These are phyloP conservation scores for Exserohilum turcica DNA, from an alignment of 2,329 filamentous ascomycete species.

Conservation along the genomic window DNA sequence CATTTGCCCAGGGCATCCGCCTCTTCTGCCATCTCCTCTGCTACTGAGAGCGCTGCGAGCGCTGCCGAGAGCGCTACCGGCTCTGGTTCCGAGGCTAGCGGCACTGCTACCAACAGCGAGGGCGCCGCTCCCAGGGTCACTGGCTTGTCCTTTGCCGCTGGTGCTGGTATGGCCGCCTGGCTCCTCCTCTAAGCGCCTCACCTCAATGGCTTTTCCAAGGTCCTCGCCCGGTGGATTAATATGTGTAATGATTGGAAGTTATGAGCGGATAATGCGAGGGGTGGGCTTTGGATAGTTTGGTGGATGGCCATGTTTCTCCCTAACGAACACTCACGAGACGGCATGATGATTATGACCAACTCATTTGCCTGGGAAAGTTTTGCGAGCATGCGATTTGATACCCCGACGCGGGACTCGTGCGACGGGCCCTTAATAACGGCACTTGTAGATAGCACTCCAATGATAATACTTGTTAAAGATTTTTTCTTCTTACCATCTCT, in stretches of 20 bases:
- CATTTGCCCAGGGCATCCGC: neutral
- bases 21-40: constrained; percentile 7
- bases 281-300: constrained; percentile 32
- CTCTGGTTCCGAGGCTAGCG: constrained; percentile 14
- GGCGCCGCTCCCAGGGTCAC: constrained; percentile 40
- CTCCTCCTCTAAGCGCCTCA: constrained; percentile 44
- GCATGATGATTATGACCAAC: constrained; percentile 32
- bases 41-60: constrained; percentile 1
- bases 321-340: constrained; percentile 23
- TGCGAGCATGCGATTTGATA: constrained; percentile 41
- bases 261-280: constrained; percentile 15
- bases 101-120: constrained; percentile 20
- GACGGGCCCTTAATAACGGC: constrained; percentile 18
- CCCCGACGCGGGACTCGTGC: constrained; percentile 29
- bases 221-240: constrained; percentile 37
- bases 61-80: constrained; percentile 17
- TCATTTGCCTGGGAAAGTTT: constrained; percentile 24
- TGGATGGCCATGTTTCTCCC: constrained; percentile 20
- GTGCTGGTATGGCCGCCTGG: constrained; percentile 44
- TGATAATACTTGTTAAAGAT: constrained; percentile 27
- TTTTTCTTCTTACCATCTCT: neutral
- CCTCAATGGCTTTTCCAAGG: constrained; percentile 19
- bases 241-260: constrained; percentile 36
- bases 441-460: constrained; percentile 33
- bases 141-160: constrained; percentile 45